Evolutionary conservation across 768 basidiomycete species (phyloP), one percentile per base, ranked within the genome.

Genomic region (Lactarius evosmus): DNA sequence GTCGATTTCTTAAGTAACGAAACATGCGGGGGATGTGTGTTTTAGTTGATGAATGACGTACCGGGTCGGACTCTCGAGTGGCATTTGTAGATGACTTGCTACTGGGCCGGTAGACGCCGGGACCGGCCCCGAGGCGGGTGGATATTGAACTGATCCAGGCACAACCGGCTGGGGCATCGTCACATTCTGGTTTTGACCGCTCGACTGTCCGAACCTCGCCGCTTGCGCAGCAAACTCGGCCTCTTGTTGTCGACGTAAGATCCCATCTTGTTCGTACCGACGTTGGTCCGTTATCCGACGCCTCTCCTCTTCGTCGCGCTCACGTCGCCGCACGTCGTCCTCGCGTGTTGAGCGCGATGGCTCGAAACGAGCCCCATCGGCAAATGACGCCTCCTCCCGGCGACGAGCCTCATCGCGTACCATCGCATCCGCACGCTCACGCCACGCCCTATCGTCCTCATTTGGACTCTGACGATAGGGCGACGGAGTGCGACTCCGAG

Each of bases 1-100:
- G 73, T 78, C 60, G 74, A 78, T 67, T 81, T 78, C 51, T 75
- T 30, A 81, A 84, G 70, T 78, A 82, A 70, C 77, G 76, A 32
- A 52, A n/a, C 44, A 36, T 56, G 50, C 30, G 41, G 16, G 38
- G 49, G 7, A n/a, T 5, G 34, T 19, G 19, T 50, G 32, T 62
- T 40, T 12, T 27, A 58, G 29, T 7, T 51, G 22, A 56, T 14
- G 12, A 46, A 44, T 56, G 27, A 61, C 68, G 44, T 54, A 69
- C 68, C 68, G 36, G 11, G 78, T 78, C 38, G 88, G 88, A 67
- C 79, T 86, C 73, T 91, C 84, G 16, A 88, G 73, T n/a, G 89
- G 87, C 77, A 88, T 63, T 41, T 64, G 67, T 78, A 58, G 66
- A 54, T 14, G 66, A 58, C 5, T 70, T 50, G 32, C 59, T 61